phyloP scores from a whole-genome alignment of 768 basidiomycete species.

The Coprinopsis cinerea region DNA sequence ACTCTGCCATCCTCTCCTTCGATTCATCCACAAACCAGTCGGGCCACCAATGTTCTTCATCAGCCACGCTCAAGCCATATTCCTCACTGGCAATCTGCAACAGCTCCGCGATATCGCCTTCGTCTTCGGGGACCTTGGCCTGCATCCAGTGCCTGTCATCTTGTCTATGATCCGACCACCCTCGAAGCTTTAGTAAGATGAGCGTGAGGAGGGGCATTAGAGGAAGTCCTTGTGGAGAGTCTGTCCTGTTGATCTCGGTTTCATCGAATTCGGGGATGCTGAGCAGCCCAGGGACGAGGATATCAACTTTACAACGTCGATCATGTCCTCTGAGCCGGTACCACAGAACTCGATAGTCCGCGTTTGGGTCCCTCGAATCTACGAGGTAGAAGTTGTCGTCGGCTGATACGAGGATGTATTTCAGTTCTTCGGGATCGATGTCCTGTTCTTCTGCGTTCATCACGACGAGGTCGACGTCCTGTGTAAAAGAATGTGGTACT shows the following conservation, averaged over 20 bases:
- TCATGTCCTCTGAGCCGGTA: slow-evolving; percentile 2
- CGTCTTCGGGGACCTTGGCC: slow-evolving; percentile 1
- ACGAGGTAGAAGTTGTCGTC: slow-evolving; percentile 13
- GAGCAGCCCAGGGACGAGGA: slow-evolving; percentile 11
- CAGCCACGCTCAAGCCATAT: not conserved
- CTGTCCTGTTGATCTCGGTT: not conserved
- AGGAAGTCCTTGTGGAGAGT: not conserved
- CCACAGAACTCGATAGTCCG: slow-evolving; percentile 10
- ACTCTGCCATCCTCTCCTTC: not conserved
- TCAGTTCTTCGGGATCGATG: slow-evolving; percentile 7
- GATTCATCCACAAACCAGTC: not conserved
- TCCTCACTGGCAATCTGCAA: not conserved
- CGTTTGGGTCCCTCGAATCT: slow-evolving; percentile 6
- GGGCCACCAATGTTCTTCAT: not conserved
- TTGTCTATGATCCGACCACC: slow-evolving; percentile 1
- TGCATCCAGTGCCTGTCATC: not conserved
- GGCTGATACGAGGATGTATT: not conserved
- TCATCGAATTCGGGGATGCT: not conserved
- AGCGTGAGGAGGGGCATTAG: slow-evolving; percentile 7
- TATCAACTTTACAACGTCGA: slow-evolving; percentile 12
- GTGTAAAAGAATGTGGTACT: not conserved
- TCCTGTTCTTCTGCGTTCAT: slow-evolving; percentile 4
- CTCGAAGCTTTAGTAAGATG: not conserved
- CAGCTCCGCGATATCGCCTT: slow-evolving; percentile 5
- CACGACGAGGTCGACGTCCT: slow-evolving; percentile 38